Evolutionary conservation across 495 filamentous ascomycete genomes (phyloP).

Genomic region (Wilcoxina mikolae): DNA sequence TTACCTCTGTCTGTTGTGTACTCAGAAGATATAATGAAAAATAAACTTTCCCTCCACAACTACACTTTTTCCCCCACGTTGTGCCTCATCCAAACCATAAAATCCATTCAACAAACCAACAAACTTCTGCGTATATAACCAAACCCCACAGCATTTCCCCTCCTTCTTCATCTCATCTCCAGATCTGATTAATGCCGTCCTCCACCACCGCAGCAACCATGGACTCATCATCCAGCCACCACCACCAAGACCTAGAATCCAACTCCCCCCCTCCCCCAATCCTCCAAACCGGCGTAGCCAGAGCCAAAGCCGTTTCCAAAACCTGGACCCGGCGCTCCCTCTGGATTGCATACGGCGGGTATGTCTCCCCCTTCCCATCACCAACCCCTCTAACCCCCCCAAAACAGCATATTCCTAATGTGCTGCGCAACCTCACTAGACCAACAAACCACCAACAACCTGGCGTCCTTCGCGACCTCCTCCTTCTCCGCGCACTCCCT

Average conservation of each 20-base stretch:
- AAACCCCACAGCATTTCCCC: too few species aligned
- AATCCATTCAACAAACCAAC: too few species aligned
- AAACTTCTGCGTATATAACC: too few species aligned
- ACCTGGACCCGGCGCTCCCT: constrained; percentile 19
- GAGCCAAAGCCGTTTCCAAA: constrained; percentile 15
- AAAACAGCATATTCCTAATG: constrained; percentile 28
- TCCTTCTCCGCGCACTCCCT: constrained; percentile 45
- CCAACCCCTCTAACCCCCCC: neutral
- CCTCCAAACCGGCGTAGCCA: constrained; percentile 21
- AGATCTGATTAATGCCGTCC: too few species aligned
- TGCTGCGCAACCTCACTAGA: constrained; percentile 36
- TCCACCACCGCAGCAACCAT: too few species aligned
- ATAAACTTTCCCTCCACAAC: too few species aligned
- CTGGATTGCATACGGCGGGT: constrained; percentile 26
- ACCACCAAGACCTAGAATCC: neutral
- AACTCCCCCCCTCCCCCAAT: neutral
- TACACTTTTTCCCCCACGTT: too few species aligned
- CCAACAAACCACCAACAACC: constrained; percentile 34
- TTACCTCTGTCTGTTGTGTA: too few species aligned
- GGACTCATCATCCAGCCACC: neutral
- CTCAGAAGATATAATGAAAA: too few species aligned
- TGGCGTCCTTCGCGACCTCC: constrained; percentile 38
- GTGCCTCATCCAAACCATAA: too few species aligned
- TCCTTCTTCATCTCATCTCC: too few species aligned
- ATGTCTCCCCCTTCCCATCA: neutral